Evolutionary conservation across 2,329 filamentous ascomycete genomes (phyloP), one percentile per base, ranked within the genome.

Genomic region (Xylariaceae sp.): DNA sequence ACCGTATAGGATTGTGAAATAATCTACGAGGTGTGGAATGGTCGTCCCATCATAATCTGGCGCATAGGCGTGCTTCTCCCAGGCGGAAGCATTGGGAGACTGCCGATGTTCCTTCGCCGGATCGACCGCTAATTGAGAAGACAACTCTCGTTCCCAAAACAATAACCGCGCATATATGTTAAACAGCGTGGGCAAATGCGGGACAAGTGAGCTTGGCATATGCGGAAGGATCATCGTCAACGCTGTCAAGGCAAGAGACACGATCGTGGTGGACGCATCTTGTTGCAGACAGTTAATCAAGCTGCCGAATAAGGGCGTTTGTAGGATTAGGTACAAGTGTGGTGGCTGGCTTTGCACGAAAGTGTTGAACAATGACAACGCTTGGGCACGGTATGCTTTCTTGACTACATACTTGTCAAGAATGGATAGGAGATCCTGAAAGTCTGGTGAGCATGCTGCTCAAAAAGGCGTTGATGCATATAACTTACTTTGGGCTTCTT

Each of bases 221-320:
- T 93, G 89, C 1, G 90, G 90, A 48, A 95, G 73, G 23, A 93
- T 84, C 90, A 95, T 95, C 62, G 90, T 88, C 56, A 95, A 74
- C 7, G 86, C 84, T 3, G 89, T 89, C 50, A 95, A 76, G 1
- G 89, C 89, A 43, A 91, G 77, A 1, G 89, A 89, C n/a, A 93
- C 81, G 2, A 89, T 84, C 0, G 88, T 87, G 0, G 89, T 90
- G 0, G 89, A 93, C 1, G 88, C 89, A 70, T 95, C 90, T 52
- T 83, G 83, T 72, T 91, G 88, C 1, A 95, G 78, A 60, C 89
- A 93, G 66, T 83, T 85, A 50, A 93, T 76, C 19, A 95, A 76
- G 68, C 89, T 85, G 55, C 83, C 81, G 62, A 95, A 88, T 1
- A 95, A 77, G 0, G 86, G 82, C 1, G 89, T 93, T 62, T 91